phyloP scores from a whole-genome alignment of 2,329 filamentous ascomycete species.

The Calonectria naviculata region DNA sequence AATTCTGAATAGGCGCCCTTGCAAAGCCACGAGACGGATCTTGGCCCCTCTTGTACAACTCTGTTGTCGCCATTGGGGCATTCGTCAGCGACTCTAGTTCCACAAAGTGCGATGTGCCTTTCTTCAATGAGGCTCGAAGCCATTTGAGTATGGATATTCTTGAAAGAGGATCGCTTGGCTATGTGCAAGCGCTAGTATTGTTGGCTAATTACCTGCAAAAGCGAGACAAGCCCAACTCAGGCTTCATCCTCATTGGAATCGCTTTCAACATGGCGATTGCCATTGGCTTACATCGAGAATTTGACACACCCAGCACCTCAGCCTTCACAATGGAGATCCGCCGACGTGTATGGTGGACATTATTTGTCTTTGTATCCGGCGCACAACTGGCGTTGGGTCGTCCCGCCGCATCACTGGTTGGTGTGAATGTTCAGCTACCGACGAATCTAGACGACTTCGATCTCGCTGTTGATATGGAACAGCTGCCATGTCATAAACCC shows the following conservation, averaged over 20 bases:
- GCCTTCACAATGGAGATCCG: constrained; percentile 25
- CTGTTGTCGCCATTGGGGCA: constrained; percentile 19
- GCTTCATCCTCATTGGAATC: constrained; percentile 24
- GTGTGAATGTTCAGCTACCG: background rate
- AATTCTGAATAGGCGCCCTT: background rate
- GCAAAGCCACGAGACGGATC: constrained; percentile 20
- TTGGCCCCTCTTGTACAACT: constrained; percentile 25
- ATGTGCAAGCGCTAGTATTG: constrained; percentile 25
- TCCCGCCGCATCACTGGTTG: background rate
- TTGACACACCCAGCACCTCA: constrained; percentile 8
- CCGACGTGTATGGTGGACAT: constrained; percentile 25
- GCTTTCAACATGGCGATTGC: constrained; percentile 20
- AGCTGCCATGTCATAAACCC: background rate
- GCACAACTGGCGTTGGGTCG: constrained; percentile 26
- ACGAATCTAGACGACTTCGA: background rate
- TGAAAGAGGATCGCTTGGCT: constrained; percentile 23
- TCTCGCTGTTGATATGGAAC: background rate
- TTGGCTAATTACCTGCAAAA: constrained; percentile 26
- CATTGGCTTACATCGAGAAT: constrained; percentile 25
- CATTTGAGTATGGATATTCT: constrained; percentile 27
- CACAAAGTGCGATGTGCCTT: constrained; percentile 11
- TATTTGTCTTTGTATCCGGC: constrained; percentile 20
- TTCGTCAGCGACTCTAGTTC: constrained; percentile 19
- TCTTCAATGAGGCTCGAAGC: constrained; percentile 27
- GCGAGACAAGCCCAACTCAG: constrained; percentile 26